Evolutionary conservation across 768 basidiomycete genomes (phyloP).

Genomic region (Psilocybe tampanensis): DNA sequence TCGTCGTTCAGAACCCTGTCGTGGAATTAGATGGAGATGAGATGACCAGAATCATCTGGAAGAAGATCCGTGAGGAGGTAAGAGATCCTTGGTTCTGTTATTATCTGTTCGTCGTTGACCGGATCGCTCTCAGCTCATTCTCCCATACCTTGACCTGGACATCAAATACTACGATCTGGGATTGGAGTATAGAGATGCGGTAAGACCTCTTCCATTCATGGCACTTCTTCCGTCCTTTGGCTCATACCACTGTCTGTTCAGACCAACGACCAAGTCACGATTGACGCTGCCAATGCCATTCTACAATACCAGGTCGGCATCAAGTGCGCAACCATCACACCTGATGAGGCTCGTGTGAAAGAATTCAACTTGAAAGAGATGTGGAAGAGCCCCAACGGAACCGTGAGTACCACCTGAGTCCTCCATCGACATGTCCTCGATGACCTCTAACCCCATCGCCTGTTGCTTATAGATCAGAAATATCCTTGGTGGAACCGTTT

Average conservation of each 20-base stretch:
- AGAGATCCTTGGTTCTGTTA: slow-evolving; percentile 19
- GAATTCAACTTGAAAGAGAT: slow-evolving; percentile 99
- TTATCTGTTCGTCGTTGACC: slow-evolving; percentile 2
- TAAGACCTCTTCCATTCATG: slow-evolving; percentile 29
- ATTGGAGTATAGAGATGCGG: slow-evolving; percentile 88
- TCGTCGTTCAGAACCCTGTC: slow-evolving; percentile 84
- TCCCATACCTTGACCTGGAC: slow-evolving; percentile 92
- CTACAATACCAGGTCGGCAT: slow-evolving; percentile 94
- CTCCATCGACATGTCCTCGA: background rate
- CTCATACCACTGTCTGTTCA: slow-evolving; percentile 27
- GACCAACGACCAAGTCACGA: slow-evolving; percentile 93
- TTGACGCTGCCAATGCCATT: slow-evolving; percentile 94
- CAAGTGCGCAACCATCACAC: slow-evolving; percentile 99
- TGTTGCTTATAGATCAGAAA: slow-evolving; percentile 75
- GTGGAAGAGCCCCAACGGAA: slow-evolving; percentile 98
- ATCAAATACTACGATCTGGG: slow-evolving; percentile 99
- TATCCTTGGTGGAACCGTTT: slow-evolving; percentile 97
- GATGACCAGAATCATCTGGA: slow-evolving; percentile 99
- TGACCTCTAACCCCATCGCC: background rate
- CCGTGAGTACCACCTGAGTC: slow-evolving; percentile 50
- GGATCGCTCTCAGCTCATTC: slow-evolving; percentile 68
- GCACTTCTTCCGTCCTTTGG: background rate
- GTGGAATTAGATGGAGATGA: slow-evolving; percentile 98
- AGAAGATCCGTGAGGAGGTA: slow-evolving; percentile 95
- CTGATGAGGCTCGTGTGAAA: slow-evolving; percentile 93